Evolutionary conservation across 2,329 filamentous ascomycete genomes (phyloP).

Genomic region (Neofusicoccum sp.): DNA sequence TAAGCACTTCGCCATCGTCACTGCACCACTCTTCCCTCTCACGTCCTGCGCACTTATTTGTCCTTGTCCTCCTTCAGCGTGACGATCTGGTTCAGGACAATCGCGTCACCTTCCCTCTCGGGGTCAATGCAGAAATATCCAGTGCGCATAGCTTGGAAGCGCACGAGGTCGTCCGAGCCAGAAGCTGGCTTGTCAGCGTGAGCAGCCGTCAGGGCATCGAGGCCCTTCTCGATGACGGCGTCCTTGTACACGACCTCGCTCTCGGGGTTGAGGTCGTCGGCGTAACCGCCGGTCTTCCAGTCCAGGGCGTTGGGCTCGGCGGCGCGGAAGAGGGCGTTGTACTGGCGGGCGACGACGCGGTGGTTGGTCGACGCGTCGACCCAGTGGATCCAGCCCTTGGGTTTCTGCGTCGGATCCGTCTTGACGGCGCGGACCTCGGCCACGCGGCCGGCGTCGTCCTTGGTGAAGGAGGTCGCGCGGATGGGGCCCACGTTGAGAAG

Average conservation of each 20-base stretch:
- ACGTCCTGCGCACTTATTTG: slow-evolving; percentile 18
- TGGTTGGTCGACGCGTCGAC: slow-evolving; percentile 68
- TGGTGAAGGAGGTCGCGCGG: slow-evolving; percentile 68
- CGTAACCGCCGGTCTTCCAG: slow-evolving; percentile 72
- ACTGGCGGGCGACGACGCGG: slow-evolving; percentile 68
- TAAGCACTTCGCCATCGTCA: background rate
- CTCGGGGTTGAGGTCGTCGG: slow-evolving; percentile 81
- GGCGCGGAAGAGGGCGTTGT: slow-evolving; percentile 84
- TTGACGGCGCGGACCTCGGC: slow-evolving; percentile 68
- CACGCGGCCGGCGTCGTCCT: slow-evolving; percentile 66
- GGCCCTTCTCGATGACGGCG: slow-evolving; percentile 80
- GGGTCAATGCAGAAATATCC: slow-evolving; percentile 90
- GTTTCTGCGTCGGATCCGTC: slow-evolving; percentile 67
- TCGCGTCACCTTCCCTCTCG: slow-evolving; percentile 66
- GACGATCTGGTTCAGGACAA: slow-evolving; percentile 90
- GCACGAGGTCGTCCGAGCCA: slow-evolving; percentile 62
- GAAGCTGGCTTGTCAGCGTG: slow-evolving; percentile 61
- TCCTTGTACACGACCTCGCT: slow-evolving; percentile 78
- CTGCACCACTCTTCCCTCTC: background rate
- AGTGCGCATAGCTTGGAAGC: slow-evolving; percentile 90
- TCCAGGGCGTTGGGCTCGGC: slow-evolving; percentile 75
- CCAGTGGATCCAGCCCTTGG: slow-evolving; percentile 80
- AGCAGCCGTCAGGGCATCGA: slow-evolving; percentile 76
- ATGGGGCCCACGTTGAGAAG: slow-evolving; percentile 72
- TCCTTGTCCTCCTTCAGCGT: slow-evolving; percentile 77